phyloP scores from a whole-genome alignment of 2,329 filamentous ascomycete genomes.

The Triangularia verruculosa region DNA sequence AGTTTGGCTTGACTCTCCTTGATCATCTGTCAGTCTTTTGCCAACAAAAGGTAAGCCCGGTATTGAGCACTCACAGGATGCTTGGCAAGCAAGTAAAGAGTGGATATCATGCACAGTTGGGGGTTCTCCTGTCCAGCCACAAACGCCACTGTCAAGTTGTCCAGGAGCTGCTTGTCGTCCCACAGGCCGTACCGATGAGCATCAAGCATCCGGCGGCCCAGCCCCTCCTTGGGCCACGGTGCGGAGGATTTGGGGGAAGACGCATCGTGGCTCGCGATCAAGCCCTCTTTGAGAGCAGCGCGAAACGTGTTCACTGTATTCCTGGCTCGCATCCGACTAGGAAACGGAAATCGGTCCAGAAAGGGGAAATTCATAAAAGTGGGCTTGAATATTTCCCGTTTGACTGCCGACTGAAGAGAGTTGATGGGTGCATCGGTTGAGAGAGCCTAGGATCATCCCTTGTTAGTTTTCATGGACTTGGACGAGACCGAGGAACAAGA shows the following conservation, averaged over 20 bases:
- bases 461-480: no score
- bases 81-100: slow-evolving; percentile 22
- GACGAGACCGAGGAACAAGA: no score
- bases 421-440: slow-evolving; percentile 19
- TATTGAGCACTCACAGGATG: slow-evolving; percentile 13
- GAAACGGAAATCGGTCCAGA: slow-evolving; percentile 18
- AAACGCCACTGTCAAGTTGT: slow-evolving; percentile 22
- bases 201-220: slow-evolving; percentile 16
- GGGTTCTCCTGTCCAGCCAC: slow-evolving; percentile 25
- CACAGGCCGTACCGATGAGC: slow-evolving; percentile 13
- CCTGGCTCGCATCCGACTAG: slow-evolving; percentile 15
- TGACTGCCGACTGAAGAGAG: slow-evolving; percentile 18
- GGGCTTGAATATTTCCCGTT: slow-evolving; percentile 23
- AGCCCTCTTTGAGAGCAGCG: slow-evolving; percentile 12
- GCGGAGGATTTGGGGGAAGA: neutral
- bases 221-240: slow-evolving; percentile 2
- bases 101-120: slow-evolving; percentile 24
- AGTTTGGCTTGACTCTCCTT: slow-evolving; percentile 29
- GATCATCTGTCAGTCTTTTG: slow-evolving; percentile 6
- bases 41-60: neutral
- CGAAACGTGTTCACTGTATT: slow-evolving; percentile 17
- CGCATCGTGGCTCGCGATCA: slow-evolving; percentile 8
- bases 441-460: slow-evolving; percentile 9
- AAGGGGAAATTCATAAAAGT: slow-evolving; percentile 24
- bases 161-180: slow-evolving; percentile 20